Base-by-base conservation (phyloP, 2,329 filamentous ascomycete genomes). In the Cryphonectria radicalis region DNA sequence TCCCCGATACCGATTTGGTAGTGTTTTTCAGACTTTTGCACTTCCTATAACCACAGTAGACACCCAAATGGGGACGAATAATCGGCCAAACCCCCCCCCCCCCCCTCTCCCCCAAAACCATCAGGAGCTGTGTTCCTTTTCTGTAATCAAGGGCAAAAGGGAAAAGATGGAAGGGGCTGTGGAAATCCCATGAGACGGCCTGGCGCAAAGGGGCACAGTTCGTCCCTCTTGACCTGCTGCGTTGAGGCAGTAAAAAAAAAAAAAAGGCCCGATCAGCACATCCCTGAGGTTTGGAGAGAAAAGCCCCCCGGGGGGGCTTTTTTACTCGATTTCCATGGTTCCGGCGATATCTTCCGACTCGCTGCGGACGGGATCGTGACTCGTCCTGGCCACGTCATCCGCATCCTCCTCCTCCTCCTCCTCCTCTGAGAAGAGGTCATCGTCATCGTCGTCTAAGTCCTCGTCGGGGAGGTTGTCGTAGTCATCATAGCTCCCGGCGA, bases 311-410 rank as follows among this genome's bases (percentile, higher is more conserved):
- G 46, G 28, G 28, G 28, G 28, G 28, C 28, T 3, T 3, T 19
- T 35, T 69, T 69, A 74, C 79, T 85, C 89, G 75, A 91, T 86
- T 76, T 91, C 89, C 88, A 91, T 91, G 28, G 84, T 83, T 4
- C 85, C 84, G 42, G 88, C 88, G 63, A 91, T 84, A 73, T 91
- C 89, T 78, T 91, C 89, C 74, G 88, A 91, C 78, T 90, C 84
- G 42, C 86, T 85, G 57, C 89, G 55, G 62, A 88, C 82, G 10
- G 82, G 82, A 60, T 82, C 81, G n/a, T 80, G 43, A 28, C 72
- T 70, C 46, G 74, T 68, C 78, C n/a, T 79, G 62, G 77, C 78
- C 60, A 77, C 78, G 50, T 77, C 77, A 68, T 79, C 80, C 13
- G 80, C 81, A 62, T 82, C 81, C 28, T 82, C 82, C 22, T 81